phyloP scores from a whole-genome alignment of 2,329 filamentous ascomycete genomes.

The Cephalotrichum gorgonifer region DNA sequence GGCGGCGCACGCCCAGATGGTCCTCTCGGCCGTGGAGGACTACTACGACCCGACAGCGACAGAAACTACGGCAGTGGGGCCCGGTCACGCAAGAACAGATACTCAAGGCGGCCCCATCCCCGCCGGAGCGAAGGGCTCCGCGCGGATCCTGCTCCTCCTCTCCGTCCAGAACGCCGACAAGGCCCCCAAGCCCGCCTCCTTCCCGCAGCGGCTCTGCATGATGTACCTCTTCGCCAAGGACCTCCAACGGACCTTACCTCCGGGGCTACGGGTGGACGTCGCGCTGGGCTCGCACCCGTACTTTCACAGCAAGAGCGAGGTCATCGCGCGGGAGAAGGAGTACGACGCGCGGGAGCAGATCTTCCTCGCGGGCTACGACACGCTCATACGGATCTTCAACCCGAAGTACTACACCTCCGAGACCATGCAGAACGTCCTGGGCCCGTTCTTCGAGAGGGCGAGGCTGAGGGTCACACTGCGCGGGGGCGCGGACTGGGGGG shows the following conservation, averaged over 20 bases:
- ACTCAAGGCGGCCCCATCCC: too few relatives aligned
- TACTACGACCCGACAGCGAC: neutral
- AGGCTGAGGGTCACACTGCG: conserved; percentile 54
- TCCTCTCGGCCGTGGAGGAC: conserved; percentile 31
- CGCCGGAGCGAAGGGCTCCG: conserved; percentile 4
- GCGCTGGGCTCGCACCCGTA: conserved; percentile 62
- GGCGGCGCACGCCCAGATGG: conserved; percentile 48
- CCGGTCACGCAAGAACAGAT: too few relatives aligned
- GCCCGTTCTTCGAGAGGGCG: conserved; percentile 53
- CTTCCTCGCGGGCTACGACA: conserved; percentile 68
- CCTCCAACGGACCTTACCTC: conserved; percentile 17
- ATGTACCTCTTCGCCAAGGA: conserved; percentile 61
- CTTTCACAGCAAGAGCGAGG: conserved; percentile 58
- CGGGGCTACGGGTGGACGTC: conserved; percentile 42
- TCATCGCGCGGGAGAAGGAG: conserved; percentile 34
- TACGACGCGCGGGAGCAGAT: conserved; percentile 42
- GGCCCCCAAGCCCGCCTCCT: conserved; percentile 54
- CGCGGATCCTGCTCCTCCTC: conserved; percentile 47
- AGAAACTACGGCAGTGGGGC: neutral
- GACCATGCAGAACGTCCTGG: conserved; percentile 41
- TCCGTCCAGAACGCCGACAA: conserved; percentile 59
- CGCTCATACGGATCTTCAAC: conserved; percentile 60
- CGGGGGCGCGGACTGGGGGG: conserved; percentile 50
- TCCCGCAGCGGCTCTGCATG: conserved; percentile 57
- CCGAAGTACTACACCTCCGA: conserved; percentile 54